Conservation (phyloP, 129 eudicot genomes). For the Helichrysum umbraculigerum region DNA sequence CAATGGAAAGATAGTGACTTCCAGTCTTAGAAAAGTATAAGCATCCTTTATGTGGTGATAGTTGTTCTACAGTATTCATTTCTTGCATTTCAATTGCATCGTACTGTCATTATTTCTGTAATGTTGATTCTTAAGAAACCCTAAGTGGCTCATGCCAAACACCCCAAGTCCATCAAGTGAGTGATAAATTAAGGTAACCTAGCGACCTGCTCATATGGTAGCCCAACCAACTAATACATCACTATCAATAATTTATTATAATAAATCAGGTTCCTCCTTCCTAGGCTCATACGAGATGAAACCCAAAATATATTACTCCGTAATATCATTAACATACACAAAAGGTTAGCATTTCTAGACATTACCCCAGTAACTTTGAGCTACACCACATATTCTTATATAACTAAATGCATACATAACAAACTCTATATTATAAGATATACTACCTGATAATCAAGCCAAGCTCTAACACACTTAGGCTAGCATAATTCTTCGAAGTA, state of each 20-base stretch:
- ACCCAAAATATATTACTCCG: no score
- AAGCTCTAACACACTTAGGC: slow-evolving; percentile 72
- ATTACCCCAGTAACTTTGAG: no score
- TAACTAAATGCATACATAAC: not conserved
- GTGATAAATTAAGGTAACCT: no score
- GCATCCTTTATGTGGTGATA: not conserved
- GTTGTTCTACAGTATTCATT: not conserved
- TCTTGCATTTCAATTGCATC: not conserved
- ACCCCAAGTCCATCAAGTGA: no score
- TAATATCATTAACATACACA: no score
- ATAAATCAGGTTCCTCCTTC: not conserved
- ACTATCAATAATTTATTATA: not conserved
- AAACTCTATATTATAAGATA: not conserved
- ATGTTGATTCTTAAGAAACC: no score
- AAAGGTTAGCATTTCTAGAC: not conserved
- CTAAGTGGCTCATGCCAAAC: no score
- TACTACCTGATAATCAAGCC: slow-evolving; percentile 71
- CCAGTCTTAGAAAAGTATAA: slow-evolving; percentile 11
- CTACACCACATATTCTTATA: not conserved
- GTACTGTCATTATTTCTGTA: no score
- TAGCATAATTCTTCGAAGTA: slow-evolving; percentile 67
- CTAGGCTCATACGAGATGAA: not conserved
- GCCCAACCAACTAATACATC: not conserved
- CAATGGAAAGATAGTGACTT: slow-evolving; percentile 1
- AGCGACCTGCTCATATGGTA: no score